phyloP scores from a whole-genome alignment of 441 rosid species.

The Pelargonium fulgidum region DNA sequence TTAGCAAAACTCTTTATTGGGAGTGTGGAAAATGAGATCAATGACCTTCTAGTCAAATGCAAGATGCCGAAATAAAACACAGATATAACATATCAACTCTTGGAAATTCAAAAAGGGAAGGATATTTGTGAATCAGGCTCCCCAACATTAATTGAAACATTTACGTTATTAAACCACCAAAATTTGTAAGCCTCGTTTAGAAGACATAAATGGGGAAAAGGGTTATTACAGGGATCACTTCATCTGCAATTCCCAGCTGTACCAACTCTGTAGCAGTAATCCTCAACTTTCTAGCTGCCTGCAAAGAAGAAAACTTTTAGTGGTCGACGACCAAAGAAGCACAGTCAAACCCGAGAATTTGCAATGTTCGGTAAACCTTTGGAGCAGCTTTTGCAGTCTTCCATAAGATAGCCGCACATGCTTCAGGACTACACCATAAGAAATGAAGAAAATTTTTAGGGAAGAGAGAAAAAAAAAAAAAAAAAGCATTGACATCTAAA shows the following conservation, averaged over 20 bases:
- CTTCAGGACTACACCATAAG: constrained; percentile 67
- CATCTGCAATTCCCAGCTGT: constrained; percentile 73
- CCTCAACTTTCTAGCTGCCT: constrained; percentile 90
- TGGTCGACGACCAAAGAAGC: constrained; percentile 13
- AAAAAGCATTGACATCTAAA: background rate
- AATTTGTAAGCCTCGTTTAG: background rate
- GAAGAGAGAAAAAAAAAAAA: background rate
- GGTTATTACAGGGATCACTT: constrained; percentile 64
- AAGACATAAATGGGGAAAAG: constrained; percentile 11
- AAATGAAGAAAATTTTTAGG: constrained; percentile 3
- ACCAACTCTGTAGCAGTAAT: constrained; percentile 66
- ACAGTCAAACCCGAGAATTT: constrained; percentile 15
- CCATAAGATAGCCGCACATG: constrained; percentile 94
- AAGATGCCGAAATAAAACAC: background rate
- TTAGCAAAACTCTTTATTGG: background rate
- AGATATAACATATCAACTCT: background rate
- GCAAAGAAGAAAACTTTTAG: constrained; percentile 18
- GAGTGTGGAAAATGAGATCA: background rate
- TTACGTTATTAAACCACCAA: background rate
- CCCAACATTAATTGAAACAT: background rate
- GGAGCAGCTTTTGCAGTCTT: constrained; percentile 83
- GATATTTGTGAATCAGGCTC: background rate
- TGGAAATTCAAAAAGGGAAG: background rate
- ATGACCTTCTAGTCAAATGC: background rate
- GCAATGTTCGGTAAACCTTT: constrained; percentile 42